A percentile compares a stretch with the other conserved stretches of the same genome.
These are phyloP conservation scores for Trametes pubescens DNA, from an alignment of 1,284 basidiomycete species.

Conservation along the genomic window DNA sequence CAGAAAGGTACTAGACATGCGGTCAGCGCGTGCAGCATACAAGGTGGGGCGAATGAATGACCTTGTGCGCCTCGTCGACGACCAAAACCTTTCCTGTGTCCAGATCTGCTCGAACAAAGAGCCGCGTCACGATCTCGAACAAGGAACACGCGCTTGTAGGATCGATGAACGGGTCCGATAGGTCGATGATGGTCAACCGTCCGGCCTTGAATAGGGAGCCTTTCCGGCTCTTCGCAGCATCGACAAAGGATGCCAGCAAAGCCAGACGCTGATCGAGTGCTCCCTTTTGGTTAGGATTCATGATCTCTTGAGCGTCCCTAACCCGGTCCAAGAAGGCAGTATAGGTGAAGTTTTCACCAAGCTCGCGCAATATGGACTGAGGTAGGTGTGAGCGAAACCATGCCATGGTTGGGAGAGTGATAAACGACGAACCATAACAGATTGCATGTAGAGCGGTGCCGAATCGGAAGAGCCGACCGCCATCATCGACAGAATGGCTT, in stretches of 20 bases:
- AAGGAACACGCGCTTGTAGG: conserved; percentile 66
- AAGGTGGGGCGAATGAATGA: conserved; percentile 29
- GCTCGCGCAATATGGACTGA: conserved; percentile 38
- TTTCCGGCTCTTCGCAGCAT: conserved; percentile 9
- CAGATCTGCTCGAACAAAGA: conserved; percentile 65
- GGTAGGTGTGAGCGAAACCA: background rate
- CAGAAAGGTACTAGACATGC: conserved; percentile 34
- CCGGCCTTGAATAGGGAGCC: conserved; percentile 36
- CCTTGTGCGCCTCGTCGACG: conserved; percentile 78
- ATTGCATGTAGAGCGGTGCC: conserved; percentile 40
- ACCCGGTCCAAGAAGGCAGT: conserved; percentile 31
- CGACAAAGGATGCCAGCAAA: conserved; percentile 35
- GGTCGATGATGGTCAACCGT: conserved; percentile 42
- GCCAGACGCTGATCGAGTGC: conserved; percentile 39
- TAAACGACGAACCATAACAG: conserved; percentile 31
- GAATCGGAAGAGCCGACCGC: conserved; percentile 40
- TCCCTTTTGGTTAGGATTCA: conserved; percentile 35
- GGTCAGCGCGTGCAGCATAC: background rate
- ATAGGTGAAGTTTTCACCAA: conserved; percentile 39
- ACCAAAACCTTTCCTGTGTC: conserved; percentile 69
- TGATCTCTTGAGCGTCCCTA: conserved; percentile 24
- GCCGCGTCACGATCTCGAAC: conserved; percentile 68
- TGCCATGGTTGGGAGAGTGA: background rate
- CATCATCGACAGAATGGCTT: conserved; percentile 48
- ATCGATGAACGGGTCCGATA: conserved; percentile 76